Evolutionary conservation across 2,329 filamentous ascomycete species (phyloP).

Genomic region (Graphilbum sp.): DNA sequence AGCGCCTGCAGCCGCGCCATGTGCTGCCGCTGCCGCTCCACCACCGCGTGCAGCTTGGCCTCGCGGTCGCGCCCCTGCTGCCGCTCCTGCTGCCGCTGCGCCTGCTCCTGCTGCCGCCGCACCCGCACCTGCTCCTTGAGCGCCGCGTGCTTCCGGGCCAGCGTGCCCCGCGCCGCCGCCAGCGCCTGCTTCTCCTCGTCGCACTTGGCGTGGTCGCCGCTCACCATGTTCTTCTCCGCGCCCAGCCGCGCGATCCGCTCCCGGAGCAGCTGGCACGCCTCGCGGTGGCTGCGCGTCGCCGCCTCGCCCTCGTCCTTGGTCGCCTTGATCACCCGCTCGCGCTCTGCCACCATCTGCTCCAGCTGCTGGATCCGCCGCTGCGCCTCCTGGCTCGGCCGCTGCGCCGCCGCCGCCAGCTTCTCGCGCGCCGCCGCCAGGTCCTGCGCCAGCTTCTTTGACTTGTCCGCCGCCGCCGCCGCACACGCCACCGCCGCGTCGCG

Average conservation of each 20-base stretch:
- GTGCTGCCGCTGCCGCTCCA: constrained; percentile 8
- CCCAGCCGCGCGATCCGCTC: constrained; percentile 9
- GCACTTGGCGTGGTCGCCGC: constrained; percentile 10
- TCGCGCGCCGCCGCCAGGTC: constrained; percentile 5
- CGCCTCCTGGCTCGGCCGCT: constrained; percentile 4
- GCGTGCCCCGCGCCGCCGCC: constrained; percentile 2
- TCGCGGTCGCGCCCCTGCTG: constrained; percentile 6
- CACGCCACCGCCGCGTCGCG: constrained; percentile 5
- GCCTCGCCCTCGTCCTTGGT: constrained; percentile 9
- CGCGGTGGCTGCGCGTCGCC: constrained; percentile 9
- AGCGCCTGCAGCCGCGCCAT: constrained; percentile 6
- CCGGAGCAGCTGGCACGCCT: constrained; percentile 7
- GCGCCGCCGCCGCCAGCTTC: neutral
- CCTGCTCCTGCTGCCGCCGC: neutral
- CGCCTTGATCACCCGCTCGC: constrained; percentile 10
- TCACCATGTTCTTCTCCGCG: constrained; percentile 9
- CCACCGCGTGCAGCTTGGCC: constrained; percentile 1
- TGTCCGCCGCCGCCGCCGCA: constrained; percentile 1
- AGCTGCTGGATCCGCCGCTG: constrained; percentile 10
- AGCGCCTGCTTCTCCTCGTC: constrained; percentile 6
- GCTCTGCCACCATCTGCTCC: constrained; percentile 9
- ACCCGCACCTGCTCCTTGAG: constrained; percentile 4
- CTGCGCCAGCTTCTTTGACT: constrained; percentile 2
- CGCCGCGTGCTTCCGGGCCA: constrained; percentile 4
- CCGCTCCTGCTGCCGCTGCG: constrained; percentile 4